Evolutionary conservation across 331 rosid species (phyloP).

Genomic region (Arachis monticola): DNA sequence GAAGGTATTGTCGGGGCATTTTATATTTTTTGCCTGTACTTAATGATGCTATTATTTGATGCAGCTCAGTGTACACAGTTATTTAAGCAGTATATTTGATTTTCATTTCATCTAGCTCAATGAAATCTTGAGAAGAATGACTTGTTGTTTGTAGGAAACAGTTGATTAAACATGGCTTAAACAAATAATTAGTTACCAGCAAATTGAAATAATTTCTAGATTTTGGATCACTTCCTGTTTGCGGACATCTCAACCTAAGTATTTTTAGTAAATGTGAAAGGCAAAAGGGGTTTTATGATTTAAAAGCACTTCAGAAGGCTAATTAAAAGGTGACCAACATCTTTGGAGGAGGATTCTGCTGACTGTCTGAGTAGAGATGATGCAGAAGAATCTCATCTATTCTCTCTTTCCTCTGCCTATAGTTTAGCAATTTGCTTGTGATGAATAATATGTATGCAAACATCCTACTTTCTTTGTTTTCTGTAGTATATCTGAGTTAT

Average conservation of each 20-base stretch:
- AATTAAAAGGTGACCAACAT: conserved; percentile 1
- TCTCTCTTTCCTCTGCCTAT: too few relatives aligned
- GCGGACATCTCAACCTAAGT: neutral
- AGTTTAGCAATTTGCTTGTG: too few relatives aligned
- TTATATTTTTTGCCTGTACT: conserved; percentile 8
- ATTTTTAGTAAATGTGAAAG: neutral
- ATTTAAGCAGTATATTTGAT: neutral
- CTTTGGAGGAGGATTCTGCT: neutral
- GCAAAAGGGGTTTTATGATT: neutral
- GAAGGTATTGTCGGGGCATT: conserved; percentile 44
- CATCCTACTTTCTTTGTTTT: neutral
- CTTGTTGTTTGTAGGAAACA: conserved; percentile 1
- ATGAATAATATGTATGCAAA: too few relatives aligned
- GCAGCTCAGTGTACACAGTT: conserved; percentile 10
- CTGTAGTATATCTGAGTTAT: conserved; percentile 10
- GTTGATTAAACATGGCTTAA: conserved; percentile 2
- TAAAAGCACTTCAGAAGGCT: neutral
- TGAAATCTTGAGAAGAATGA: conserved; percentile 25
- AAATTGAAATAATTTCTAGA: conserved; percentile 10
- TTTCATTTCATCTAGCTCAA: neutral
- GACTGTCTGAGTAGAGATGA: too few relatives aligned
- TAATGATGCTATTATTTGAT: conserved; percentile 8
- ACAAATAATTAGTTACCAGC: neutral
- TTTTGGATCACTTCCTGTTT: conserved; percentile 12
- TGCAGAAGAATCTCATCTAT: too few relatives aligned